phyloP scores from a whole-genome alignment of 192 early-diverging fungal species.

The Coemansia aciculifera region DNA sequence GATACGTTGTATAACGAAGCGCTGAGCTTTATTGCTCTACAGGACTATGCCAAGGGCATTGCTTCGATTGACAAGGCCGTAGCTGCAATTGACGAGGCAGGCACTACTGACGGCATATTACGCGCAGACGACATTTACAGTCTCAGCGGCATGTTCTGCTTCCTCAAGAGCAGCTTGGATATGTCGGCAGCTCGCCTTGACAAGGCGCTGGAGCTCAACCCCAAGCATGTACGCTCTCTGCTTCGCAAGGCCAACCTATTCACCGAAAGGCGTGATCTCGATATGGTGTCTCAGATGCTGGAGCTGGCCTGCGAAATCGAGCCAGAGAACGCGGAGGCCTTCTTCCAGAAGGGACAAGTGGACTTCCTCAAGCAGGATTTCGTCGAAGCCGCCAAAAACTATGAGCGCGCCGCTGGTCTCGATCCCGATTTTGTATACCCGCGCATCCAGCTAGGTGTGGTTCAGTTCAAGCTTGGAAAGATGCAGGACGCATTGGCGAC shows the following conservation, averaged over 20 bases:
- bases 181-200: slow-evolving; percentile 74
- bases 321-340: slow-evolving; percentile 80
- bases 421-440: slow-evolving; percentile 84
- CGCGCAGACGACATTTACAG: slow-evolving; percentile 74
- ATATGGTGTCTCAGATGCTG: slow-evolving; percentile 35
- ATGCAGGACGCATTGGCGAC: slow-evolving; percentile 70
- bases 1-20: slow-evolving; percentile 59
- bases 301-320: slow-evolving; percentile 58
- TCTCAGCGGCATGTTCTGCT: slow-evolving; percentile 84
- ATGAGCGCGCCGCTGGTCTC: slow-evolving; percentile 73
- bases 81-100: slow-evolving; percentile 57
- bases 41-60: slow-evolving; percentile 64
- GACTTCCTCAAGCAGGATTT: slow-evolving; percentile 82
- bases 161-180: slow-evolving; percentile 81
- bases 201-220: slow-evolving; percentile 75
- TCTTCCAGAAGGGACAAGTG: slow-evolving; percentile 74
- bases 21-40: slow-evolving; percentile 49
- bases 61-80: slow-evolving; percentile 67
- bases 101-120: slow-evolving; percentile 23
- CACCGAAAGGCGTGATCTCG: slow-evolving; percentile 75
- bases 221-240: slow-evolving; percentile 77
- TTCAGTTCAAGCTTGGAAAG: slow-evolving; percentile 88
- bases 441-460: slow-evolving; percentile 92
- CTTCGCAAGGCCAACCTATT: slow-evolving; percentile 90
- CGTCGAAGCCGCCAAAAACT: slow-evolving; percentile 79